Evolutionary conservation across 768 basidiomycete species (phyloP).

Genomic region (Vararia minispora): DNA sequence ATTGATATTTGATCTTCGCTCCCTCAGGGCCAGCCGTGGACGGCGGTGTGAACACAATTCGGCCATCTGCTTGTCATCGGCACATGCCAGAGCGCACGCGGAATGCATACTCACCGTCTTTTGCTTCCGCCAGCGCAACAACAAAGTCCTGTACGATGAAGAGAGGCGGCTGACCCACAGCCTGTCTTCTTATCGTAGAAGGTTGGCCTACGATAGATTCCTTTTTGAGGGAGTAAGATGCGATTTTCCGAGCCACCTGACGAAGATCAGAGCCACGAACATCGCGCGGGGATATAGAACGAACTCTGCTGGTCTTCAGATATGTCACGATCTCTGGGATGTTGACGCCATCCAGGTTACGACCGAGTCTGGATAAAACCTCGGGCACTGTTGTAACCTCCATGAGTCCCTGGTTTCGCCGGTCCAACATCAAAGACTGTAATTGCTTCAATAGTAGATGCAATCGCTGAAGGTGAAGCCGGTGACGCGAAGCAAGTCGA

Average conservation of each 20-base stretch:
- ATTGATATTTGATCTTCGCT: slow-evolving; percentile 76
- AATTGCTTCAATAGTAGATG: slow-evolving; percentile 63
- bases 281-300: slow-evolving; percentile 14
- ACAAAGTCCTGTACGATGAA: slow-evolving; percentile 73
- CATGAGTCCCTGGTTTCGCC: slow-evolving; percentile 32
- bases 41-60: slow-evolving; percentile 40
- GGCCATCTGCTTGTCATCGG: slow-evolving; percentile 45
- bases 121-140: slow-evolving; percentile 65
- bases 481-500: slow-evolving; percentile 61
- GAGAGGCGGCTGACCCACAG: slow-evolving; percentile 46
- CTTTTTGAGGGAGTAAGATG: too few relatives aligned
- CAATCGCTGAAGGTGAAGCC: slow-evolving; percentile 72
- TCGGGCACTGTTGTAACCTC: slow-evolving; percentile 64
- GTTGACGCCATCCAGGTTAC: slow-evolving; percentile 65
- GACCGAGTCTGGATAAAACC: slow-evolving; percentile 55
- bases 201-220: too few relatives aligned
- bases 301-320: slow-evolving; percentile 73
- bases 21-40: slow-evolving; percentile 28
- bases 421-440: slow-evolving; percentile 43
- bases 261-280: too few relatives aligned
- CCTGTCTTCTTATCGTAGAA: slow-evolving; percentile 27
- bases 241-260: slow-evolving; percentile 74
- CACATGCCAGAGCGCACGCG: not conserved
- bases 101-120: slow-evolving; percentile 40
- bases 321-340: slow-evolving; percentile 75